Base-by-base conservation (phyloP, 495 filamentous ascomycete species). In the Immersiella caudata region DNA sequence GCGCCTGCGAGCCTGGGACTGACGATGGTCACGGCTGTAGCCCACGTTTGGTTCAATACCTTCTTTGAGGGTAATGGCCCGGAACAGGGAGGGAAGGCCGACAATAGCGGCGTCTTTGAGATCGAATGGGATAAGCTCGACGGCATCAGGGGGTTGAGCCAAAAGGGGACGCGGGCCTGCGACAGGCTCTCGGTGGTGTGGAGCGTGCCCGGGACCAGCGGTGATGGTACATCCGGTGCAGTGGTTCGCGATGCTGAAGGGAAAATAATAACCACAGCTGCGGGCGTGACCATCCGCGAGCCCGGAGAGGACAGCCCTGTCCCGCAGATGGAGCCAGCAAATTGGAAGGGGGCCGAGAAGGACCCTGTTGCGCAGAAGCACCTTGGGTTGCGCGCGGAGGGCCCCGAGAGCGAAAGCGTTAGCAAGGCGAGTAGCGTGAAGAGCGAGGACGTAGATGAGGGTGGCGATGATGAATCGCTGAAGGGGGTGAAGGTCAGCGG, bases 11-110 rank as follows among this genome's bases (percentile, higher is more conserved):
- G 86, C 0, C 90, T 92, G 77, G 91, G 90, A 6, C 86, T 91
- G 69, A 91, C 92, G 5, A 91, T 97, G 88, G 93, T 97, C 9
- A 97, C 94, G 5, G 88, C 93, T 0, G 89, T 97, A 40, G 93
- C 94, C 0, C 93, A 97, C 66, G 91, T 97, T 33, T 99, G 95
- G 95, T 96, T 97, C 80, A 99, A 99, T 72, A 79, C 89, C 2
- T 97, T 89, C 79, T 97, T 97, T 68, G 95, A 98, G 79, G 93
- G 93, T 14, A 85, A 88, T 67, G 87, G 88, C 0, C 83, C 91
- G 18, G 87, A 93, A 69, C 79, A 85, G 20, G 76, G 74, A 46
- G 81, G 82, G 22, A 72, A 68, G n/a, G 75, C 83, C 0, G 81
- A 85, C 62, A 75, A 81, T 6, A 82, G 74, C 58, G 86, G 85